Base-by-base conservation (phyloP, 2,329 filamentous ascomycete genomes). In the Metarhizium rileyi region DNA sequence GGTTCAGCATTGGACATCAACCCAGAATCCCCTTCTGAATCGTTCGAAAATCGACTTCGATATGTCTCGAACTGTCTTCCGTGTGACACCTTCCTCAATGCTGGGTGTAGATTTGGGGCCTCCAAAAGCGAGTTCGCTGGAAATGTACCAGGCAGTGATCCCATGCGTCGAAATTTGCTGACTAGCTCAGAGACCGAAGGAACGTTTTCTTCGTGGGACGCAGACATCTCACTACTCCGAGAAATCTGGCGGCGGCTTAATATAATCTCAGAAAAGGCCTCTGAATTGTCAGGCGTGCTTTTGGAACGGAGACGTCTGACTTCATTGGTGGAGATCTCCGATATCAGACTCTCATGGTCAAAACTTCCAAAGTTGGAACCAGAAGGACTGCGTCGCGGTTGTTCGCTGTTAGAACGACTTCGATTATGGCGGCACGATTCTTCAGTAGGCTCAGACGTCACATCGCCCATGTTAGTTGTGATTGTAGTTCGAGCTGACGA, bases 121-220 rank as follows among this genome's bases (percentile, higher is more conserved):
- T 38, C 40, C 35, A 12, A 16, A 33, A n/a, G n/a, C 9, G 26
- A 28, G 5, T 23, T 42, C 30, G 30, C 33, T 12, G 44, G 49
- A 44, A 25, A 23, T 7, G 8, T 25, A 22, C 44, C 51, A 26
- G 52, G 51, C 36, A 43, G 22, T n/a, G 53, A 54, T 28, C 50
- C 52, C 55, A 60, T 54, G 5, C 52, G 53, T 22, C 56, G 52
- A 38, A 60, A 60, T 30, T 57, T 59, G 26, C 47, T 57, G 22
- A 60, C 58, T 6, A 60, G 55, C 41, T 59, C 57, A 22, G 58
- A 59, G 16, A 60, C 58, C 4, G 58, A 60, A 35, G 53, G 51
- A 14, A 53, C 48, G 12, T 45, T 49, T 3, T 53, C 51, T n/a
- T 52, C 49, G 5, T 35, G 30, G 38, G 47, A 42, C 12, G n/a